Evolutionary conservation across 106 monocot genomes (phyloP).

Genomic region (Ottelia alismoides): DNA sequence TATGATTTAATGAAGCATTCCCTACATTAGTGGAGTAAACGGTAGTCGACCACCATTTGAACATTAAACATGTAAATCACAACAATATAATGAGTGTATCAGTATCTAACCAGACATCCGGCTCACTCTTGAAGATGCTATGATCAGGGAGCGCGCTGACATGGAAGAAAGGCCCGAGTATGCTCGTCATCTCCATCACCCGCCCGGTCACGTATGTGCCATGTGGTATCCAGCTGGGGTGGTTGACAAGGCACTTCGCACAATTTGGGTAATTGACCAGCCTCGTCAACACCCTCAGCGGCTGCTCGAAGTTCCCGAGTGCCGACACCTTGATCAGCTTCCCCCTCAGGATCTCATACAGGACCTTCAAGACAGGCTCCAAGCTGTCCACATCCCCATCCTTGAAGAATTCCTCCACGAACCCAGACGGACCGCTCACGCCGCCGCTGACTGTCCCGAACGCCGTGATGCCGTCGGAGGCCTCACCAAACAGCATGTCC

Average conservation of each 20-base stretch:
- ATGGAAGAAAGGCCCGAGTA: conserved; percentile 85
- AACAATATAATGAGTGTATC: too few relatives aligned
- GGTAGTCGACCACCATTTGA: too few relatives aligned
- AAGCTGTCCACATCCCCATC: conserved; percentile 59
- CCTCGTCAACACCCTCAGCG: conserved; percentile 51
- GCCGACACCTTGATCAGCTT: conserved; percentile 56
- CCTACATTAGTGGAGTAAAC: too few relatives aligned
- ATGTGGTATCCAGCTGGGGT: conserved; percentile 70
- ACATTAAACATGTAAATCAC: too few relatives aligned
- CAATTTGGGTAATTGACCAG: conserved; percentile 57
- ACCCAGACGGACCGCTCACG: conserved; percentile 37
- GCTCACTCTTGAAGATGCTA: conserved; percentile 56
- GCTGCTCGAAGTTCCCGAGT: conserved; percentile 93
- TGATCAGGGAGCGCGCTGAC: conserved; percentile 75
- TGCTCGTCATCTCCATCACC: conserved; percentile 51
- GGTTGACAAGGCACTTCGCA: conserved; percentile 75
- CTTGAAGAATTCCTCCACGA: conserved; percentile 73
- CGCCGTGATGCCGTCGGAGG: conserved; percentile 36
- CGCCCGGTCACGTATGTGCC: conserved; percentile 50
- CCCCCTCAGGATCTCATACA: conserved; percentile 49
- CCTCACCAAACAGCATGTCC: conserved; percentile 50
- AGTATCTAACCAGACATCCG: conserved; percentile 95
- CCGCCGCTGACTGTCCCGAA: too few relatives aligned
- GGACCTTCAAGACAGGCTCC: conserved; percentile 36
- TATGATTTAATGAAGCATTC: too few relatives aligned